A percentile compares a stretch with the other conserved stretches of the same genome.
Evolutionary conservation across 805 yeast genomes (phyloP).

Genomic region (Torulaspora microellipsoides): DNA sequence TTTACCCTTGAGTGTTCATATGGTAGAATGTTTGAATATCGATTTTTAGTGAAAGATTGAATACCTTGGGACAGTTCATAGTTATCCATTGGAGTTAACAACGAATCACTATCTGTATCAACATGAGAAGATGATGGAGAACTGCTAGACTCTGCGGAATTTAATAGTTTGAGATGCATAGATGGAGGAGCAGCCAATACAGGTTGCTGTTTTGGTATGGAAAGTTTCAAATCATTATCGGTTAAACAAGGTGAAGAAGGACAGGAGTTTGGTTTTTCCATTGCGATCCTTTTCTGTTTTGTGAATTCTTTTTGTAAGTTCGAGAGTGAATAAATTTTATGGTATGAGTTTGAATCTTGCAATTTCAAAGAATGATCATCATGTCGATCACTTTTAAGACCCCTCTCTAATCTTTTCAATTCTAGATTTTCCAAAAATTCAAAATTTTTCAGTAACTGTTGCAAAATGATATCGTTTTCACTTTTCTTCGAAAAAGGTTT

Average conservation of each 20-base stretch:
- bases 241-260: constrained; percentile 9
- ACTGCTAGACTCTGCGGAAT: constrained; percentile 1
- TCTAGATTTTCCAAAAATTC: constrained; percentile 37
- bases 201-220: constrained; percentile 3
- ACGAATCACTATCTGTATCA: constrained; percentile 16
- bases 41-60: constrained; percentile 70
- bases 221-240: constrained; percentile 5
- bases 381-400: constrained; percentile 14
- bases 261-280: constrained; percentile 2
- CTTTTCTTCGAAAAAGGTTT: constrained; percentile 15
- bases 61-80: constrained; percentile 61
- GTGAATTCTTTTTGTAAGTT: constrained; percentile 23
- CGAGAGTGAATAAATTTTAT: constrained; percentile 24
- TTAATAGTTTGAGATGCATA: not conserved
- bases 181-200: not conserved
- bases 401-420: constrained; percentile 26
- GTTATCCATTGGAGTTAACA: constrained; percentile 30
- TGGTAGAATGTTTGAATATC: constrained; percentile 83
- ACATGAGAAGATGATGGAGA: constrained; percentile 8
- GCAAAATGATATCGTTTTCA: constrained; percentile 22
- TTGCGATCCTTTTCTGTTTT: constrained; percentile 9
- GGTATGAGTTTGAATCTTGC: constrained; percentile 19
- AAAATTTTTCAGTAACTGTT: constrained; percentile 31
- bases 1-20: constrained; percentile 80
- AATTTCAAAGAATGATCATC: constrained; percentile 2